Evolutionary conservation across 306 rosid genomes (phyloP).

Genomic region (Acacia confusa): DNA sequence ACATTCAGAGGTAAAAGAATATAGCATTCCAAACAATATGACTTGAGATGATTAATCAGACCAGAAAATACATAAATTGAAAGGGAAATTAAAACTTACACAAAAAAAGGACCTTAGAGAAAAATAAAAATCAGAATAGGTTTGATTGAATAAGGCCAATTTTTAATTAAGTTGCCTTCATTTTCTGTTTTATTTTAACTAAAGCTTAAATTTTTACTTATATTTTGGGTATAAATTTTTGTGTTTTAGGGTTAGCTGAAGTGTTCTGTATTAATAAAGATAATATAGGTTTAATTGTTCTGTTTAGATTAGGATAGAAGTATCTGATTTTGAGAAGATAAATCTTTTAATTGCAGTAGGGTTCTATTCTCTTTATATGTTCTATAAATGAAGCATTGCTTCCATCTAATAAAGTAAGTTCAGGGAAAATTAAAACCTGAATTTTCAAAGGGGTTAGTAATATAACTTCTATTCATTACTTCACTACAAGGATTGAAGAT

Average conservation of each 20-base stretch:
- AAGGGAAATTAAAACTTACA: background rate
- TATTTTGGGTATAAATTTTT: background rate
- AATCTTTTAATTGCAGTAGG: background rate
- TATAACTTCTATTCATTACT: slow-evolving; percentile 17
- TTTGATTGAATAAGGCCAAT: slow-evolving; percentile 1
- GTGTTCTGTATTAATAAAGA: background rate
- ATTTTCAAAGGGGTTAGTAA: background rate
- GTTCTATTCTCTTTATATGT: background rate
- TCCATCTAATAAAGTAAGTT: background rate
- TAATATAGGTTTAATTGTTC: background rate
- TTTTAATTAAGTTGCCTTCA: background rate
- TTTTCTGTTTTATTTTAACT: background rate
- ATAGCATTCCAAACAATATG: slow-evolving; percentile 9
- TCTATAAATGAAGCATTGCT: background rate
- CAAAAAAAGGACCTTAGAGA: background rate
- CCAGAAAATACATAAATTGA: background rate
- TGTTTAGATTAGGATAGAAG: background rate
- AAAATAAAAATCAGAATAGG: background rate
- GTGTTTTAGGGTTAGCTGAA: background rate
- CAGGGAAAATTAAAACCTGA: background rate
- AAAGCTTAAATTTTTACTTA: background rate
- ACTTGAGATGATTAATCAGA: background rate
- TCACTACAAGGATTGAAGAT: slow-evolving; percentile 23
- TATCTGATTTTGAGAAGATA: background rate
- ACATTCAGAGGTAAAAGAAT: slow-evolving; percentile 14